phyloP scores from a whole-genome alignment of 257 asterid genomes.

The Fraxinus americana region DNA sequence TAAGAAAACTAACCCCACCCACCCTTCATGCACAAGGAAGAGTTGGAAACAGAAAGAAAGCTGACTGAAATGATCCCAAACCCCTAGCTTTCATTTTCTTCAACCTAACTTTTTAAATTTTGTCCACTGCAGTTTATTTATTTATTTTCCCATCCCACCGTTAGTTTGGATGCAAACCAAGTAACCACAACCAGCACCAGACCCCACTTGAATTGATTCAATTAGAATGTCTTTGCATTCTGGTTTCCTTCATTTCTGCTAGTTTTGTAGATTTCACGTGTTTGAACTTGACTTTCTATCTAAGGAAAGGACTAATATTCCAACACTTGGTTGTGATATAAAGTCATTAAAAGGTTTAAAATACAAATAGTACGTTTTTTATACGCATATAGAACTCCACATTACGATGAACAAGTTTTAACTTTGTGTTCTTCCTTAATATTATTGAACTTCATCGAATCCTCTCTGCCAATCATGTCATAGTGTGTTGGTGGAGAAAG shows the following conservation, averaged over 20 bases:
- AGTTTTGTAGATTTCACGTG: conserved; percentile 1
- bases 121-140: conserved; percentile 12
- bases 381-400: no score
- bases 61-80: conserved; percentile 29
- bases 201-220: conserved; percentile 19
- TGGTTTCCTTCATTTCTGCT: conserved; percentile 25
- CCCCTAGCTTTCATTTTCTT: conserved; percentile 40
- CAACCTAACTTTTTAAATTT: conserved; percentile 31
- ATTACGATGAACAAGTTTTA: no score
- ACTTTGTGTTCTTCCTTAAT: no score
- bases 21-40: conserved; percentile 42
- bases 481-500: no score
- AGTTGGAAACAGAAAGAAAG: conserved; percentile 5
- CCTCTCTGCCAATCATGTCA: no score
- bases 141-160: conserved; percentile 33
- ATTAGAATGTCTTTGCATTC: neutral
- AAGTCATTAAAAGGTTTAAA: no score
- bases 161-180: conserved; percentile 39
- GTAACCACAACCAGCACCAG: conserved; percentile 23
- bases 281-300: neutral
- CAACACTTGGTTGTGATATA: no score
- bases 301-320: neutral
- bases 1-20: conserved; percentile 39
- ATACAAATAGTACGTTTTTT: no score
- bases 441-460: no score